phyloP scores from a whole-genome alignment of 176 grass and related monocot genomes.

The Cenchrus fungigraminus region DNA sequence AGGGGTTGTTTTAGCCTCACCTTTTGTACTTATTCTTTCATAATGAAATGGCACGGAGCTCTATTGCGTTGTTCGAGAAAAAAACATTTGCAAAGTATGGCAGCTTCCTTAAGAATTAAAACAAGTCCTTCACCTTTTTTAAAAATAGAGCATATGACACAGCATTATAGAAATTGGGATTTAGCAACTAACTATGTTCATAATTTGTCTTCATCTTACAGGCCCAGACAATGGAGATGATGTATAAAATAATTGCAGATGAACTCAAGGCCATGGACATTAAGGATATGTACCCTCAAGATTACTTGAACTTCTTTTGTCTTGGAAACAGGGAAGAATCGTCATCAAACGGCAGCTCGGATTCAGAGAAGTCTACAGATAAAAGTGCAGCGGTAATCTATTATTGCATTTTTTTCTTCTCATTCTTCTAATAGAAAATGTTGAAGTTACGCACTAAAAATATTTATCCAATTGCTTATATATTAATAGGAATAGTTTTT shows the following conservation, averaged over 20 bases:
- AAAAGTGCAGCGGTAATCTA: constrained; percentile 73
- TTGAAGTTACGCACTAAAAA: background rate
- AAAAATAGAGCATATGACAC: background rate
- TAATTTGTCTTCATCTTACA: constrained; percentile 46
- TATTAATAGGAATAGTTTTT: background rate
- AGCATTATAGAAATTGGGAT: background rate
- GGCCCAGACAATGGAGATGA: constrained; percentile 96
- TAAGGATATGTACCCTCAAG: constrained; percentile 62
- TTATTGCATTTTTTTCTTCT: constrained; percentile 29
- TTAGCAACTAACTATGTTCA: constrained; percentile 17
- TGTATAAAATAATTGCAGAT: constrained; percentile 84
- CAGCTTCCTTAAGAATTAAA: constrained; percentile 5
- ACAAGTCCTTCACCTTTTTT: constrained; percentile 15
- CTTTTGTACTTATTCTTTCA: too few species aligned
- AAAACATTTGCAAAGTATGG: constrained; percentile 2
- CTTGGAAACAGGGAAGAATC: constrained; percentile 83
- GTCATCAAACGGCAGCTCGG: constrained; percentile 37
- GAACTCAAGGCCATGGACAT: constrained; percentile 80
- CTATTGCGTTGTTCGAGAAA: too few species aligned
- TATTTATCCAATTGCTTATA: background rate
- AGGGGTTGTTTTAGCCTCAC: too few species aligned
- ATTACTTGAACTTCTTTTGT: constrained; percentile 98
- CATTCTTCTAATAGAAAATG: constrained; percentile 23
- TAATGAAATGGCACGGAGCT: too few species aligned
- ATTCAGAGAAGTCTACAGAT: constrained; percentile 62